Conservation (phyloP, 345 rosid genomes). For the Lepidium africanum region DNA sequence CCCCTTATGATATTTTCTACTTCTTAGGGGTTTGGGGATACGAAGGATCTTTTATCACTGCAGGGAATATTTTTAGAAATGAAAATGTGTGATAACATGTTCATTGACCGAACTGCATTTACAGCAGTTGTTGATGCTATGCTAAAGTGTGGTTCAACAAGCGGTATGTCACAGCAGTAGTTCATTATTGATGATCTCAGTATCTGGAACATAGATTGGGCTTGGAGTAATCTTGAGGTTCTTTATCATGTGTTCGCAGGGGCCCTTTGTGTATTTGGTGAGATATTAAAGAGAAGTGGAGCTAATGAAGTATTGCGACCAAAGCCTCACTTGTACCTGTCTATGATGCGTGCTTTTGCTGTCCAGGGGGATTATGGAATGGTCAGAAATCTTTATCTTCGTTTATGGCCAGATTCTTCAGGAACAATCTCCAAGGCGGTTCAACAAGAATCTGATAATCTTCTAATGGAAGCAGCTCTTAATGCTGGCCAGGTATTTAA, state of each 20-base stretch:
- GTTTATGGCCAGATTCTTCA: conserved; percentile 62
- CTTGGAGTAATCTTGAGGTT: background rate
- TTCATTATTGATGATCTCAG: background rate
- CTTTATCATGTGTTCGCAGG: conserved; percentile 29
- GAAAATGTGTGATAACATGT: conserved; percentile 40
- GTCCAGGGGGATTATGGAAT: conserved; percentile 43
- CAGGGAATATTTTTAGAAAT: conserved; percentile 43
- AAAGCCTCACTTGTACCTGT: conserved; percentile 69
- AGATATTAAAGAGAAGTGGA: conserved; percentile 54
- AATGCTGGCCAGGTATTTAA: conserved; percentile 55
- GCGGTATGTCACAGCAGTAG: conserved; percentile 32
- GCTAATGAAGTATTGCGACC: conserved; percentile 42
- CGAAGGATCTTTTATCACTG: conserved; percentile 44
- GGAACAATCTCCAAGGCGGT: conserved; percentile 43
- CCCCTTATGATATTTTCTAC: background rate
- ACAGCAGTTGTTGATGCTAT: conserved; percentile 62
- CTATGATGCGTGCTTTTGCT: conserved; percentile 73
- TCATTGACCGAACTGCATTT: conserved; percentile 58
- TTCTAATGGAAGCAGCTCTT: conserved; percentile 80
- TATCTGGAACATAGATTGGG: background rate
- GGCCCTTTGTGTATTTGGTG: conserved; percentile 76
- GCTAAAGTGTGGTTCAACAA: conserved; percentile 49
- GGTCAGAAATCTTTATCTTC: conserved; percentile 50
- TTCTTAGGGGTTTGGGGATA: conserved; percentile 51
- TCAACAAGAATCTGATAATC: conserved; percentile 70